These are phyloP conservation scores for Phyllosticta citriasiana DNA, from an alignment of 2,329 filamentous ascomycete genomes.

Conservation along the genomic window DNA sequence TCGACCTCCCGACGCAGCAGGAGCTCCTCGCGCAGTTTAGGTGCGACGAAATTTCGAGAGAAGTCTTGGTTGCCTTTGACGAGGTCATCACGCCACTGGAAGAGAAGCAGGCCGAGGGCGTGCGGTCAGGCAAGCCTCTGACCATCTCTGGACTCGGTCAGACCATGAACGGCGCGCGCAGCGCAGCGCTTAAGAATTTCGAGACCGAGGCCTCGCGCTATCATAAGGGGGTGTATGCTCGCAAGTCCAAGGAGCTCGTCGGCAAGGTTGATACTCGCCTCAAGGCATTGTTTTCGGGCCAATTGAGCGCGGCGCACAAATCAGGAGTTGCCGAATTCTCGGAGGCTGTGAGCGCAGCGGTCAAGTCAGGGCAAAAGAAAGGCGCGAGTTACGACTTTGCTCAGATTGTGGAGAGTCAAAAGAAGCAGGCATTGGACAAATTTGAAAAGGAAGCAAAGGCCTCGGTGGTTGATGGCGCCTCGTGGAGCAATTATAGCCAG, in stretches of 20 bases:
- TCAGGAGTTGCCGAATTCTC: conserved; percentile 73
- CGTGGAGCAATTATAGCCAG: conserved; percentile 80
- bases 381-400: conserved; percentile 89
- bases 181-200: conserved; percentile 70
- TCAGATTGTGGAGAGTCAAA: conserved; percentile 79
- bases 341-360: conserved; percentile 73
- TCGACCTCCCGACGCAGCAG: conserved; percentile 93
- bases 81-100: conserved; percentile 73
- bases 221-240: conserved; percentile 86
- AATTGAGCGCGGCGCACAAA: conserved; percentile 83
- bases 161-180: conserved; percentile 61
- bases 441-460: conserved; percentile 70
- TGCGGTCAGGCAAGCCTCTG: conserved; percentile 59
- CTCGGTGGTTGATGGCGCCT: conserved; percentile 64
- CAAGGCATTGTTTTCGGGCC: conserved; percentile 79
- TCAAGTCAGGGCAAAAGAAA: conserved; percentile 89
- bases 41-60: conserved; percentile 90
- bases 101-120: conserved; percentile 68
- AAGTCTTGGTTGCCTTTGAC: conserved; percentile 79
- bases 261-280: conserved; percentile 79
- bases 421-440: conserved; percentile 60
- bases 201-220: conserved; percentile 86
- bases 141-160: conserved; percentile 67
- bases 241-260: conserved; percentile 78
- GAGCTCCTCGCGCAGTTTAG: conserved; percentile 94